phyloP scores from a whole-genome alignment of 1,284 basidiomycete species.

The Schizopora paradoxa region DNA sequence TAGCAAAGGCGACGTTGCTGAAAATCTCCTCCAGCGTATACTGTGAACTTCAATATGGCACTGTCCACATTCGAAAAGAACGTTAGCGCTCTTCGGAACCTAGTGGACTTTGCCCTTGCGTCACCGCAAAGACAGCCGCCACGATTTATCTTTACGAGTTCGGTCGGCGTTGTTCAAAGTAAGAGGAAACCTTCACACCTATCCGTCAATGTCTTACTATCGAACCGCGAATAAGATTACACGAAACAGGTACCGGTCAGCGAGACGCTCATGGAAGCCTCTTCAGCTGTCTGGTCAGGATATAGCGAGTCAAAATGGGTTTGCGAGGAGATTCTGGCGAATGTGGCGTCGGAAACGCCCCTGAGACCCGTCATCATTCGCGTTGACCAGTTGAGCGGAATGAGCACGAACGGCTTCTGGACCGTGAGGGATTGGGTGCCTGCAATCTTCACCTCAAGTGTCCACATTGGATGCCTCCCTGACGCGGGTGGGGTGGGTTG shows the following conservation, averaged over 20 bases:
- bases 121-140: constrained; percentile 24
- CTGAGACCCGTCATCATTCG: constrained; percentile 24
- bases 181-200: not conserved
- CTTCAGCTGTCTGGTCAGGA: constrained; percentile 25
- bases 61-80: constrained; percentile 21
- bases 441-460: constrained; percentile 23
- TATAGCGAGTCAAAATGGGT: constrained; percentile 35
- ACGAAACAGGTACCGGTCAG: constrained; percentile 15
- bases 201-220: not conserved
- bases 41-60: constrained; percentile 30
- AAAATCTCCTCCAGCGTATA: constrained; percentile 26
- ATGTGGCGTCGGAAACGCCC: constrained; percentile 21
- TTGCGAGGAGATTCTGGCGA: constrained; percentile 27
- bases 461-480: constrained; percentile 18
- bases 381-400: constrained; percentile 24
- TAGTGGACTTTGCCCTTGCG: constrained; percentile 26
- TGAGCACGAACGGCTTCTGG: constrained; percentile 26
- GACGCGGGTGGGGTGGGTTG: constrained; percentile 9
- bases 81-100: constrained; percentile 18
- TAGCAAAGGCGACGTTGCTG: not conserved
- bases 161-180: constrained; percentile 28
- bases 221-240: constrained; percentile 15
- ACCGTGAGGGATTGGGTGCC: constrained; percentile 29
- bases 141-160: constrained; percentile 29
- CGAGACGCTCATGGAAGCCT: constrained; percentile 22